Base-by-base conservation (phyloP, 768 basidiomycete genomes). In the Favolaschia claudopus region DNA sequence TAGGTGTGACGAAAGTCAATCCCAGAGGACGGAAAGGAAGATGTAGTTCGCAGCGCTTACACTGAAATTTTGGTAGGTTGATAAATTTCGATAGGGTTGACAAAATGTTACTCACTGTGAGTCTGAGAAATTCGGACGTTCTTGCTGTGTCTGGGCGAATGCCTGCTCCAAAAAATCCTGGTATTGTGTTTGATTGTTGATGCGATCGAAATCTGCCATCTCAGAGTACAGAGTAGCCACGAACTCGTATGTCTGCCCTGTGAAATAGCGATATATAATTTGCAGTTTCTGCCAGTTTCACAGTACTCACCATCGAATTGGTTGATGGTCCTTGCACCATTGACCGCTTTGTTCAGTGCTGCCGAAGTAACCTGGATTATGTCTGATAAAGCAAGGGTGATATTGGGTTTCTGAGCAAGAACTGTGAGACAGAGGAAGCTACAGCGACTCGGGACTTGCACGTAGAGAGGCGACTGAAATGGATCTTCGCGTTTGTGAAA, bases 391-490 rank as follows among this genome's bases (percentile, higher is more conserved):
- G 44, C 22, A 10, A 38, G 13, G 25, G 44, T 46, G 13, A 55
- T 20, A 46, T 55, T 46, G 5, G 54, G 33, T 29, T 55, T 55
- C 53, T 55, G 73, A 70, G 13, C 17, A n/a, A 17, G 38, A n/a
- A 20, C 22, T 17, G 22, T 39, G 7, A 39, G 8, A 15, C 38
- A 8, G 38, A 15, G n/a, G 7, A n/a, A 39, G 38, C 7, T 7
- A 20, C n/a, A 39, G 17, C 17, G 7, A 39, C 38, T 20, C 38
- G 38, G 17, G 17, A 39, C 7, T 20, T 20, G 38, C 9, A n/a
- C 7, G 38, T 39, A 17, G 38, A 39, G 17, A 39, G n/a, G n/a
- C n/a, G n/a, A n/a, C n/a, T n/a, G n/a, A n/a, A n/a, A n/a, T n/a
- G n/a, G n/a, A n/a, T n/a, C n/a, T n/a, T n/a, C n/a, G n/a, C n/a